These are phyloP conservation scores for Boletus insuetus DNA, from an alignment of 768 basidiomycete species.

Conservation along the genomic window DNA sequence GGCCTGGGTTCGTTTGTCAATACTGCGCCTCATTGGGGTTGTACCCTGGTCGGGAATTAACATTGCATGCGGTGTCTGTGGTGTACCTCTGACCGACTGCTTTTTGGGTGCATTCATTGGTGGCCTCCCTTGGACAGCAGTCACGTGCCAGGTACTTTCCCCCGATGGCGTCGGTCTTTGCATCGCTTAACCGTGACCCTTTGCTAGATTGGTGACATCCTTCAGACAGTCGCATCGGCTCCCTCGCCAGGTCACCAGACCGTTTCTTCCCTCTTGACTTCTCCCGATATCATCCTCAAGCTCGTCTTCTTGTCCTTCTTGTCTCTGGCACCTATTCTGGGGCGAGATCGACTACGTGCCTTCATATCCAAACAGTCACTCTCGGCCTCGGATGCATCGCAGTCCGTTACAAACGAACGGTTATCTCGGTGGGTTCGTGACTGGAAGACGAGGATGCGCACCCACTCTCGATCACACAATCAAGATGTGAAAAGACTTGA, in stretches of 20 bases:
- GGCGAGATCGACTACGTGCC: slow-evolving; percentile 59
- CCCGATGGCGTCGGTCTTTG: slow-evolving; percentile 11
- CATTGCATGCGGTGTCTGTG: slow-evolving; percentile 91
- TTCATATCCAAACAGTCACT: slow-evolving; percentile 43
- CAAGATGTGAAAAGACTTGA: slow-evolving; percentile 47
- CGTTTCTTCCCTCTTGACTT: slow-evolving; percentile 80
- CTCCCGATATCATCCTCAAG: slow-evolving; percentile 81
- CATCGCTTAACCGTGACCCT: slow-evolving; percentile 11
- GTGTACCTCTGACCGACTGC: slow-evolving; percentile 73
- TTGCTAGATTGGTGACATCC: slow-evolving; percentile 76
- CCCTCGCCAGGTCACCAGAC: slow-evolving; percentile 71
- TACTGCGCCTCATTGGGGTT: slow-evolving; percentile 87
- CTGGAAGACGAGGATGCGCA: slow-evolving; percentile 60
- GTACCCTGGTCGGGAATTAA: slow-evolving; percentile 98
- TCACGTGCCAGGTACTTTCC: slow-evolving; percentile 75
- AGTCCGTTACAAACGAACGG: slow-evolving; percentile 34
- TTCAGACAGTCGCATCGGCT: slow-evolving; percentile 76
- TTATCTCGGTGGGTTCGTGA: slow-evolving; percentile 59
- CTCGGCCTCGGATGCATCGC: slow-evolving; percentile 19
- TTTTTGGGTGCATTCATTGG: slow-evolving; percentile 82
- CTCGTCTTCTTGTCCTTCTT: slow-evolving; percentile 79
- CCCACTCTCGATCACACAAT: slow-evolving; percentile 49
- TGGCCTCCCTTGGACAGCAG: slow-evolving; percentile 84
- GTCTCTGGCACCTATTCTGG: slow-evolving; percentile 84
- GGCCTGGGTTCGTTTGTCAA: slow-evolving; percentile 82